Evolutionary conservation across 2,329 filamentous ascomycete genomes (phyloP).

Genomic region (Fusarium devonianum): DNA sequence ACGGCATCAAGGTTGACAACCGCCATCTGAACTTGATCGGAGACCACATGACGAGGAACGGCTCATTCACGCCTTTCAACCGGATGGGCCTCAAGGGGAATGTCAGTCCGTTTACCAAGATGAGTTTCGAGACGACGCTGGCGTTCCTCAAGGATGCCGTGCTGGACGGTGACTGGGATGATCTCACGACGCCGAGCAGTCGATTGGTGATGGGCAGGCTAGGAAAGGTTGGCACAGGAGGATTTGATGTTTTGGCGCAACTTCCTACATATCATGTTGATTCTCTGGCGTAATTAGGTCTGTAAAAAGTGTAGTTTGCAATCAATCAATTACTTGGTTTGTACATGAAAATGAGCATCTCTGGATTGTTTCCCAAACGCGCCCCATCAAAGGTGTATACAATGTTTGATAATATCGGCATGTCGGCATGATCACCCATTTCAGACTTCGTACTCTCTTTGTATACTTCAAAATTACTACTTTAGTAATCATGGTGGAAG

Average conservation of each 20-base stretch:
- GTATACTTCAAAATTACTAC: too few relatives aligned
- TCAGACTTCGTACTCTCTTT: too few relatives aligned
- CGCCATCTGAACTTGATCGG: slow-evolving; percentile 95
- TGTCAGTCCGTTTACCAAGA: slow-evolving; percentile 93
- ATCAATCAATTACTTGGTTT: slow-evolving; percentile 23
- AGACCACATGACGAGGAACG: slow-evolving; percentile 96
- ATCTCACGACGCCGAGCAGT: slow-evolving; percentile 83
- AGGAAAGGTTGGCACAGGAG: slow-evolving; percentile 85
- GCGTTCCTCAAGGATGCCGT: slow-evolving; percentile 93
- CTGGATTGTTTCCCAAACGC: not conserved
- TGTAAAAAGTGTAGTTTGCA: slow-evolving; percentile 32
- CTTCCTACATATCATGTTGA: slow-evolving; percentile 60
- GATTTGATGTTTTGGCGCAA: slow-evolving; percentile 83
- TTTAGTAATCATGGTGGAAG: too few relatives aligned
- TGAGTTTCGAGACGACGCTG: slow-evolving; percentile 98
- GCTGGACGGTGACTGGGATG: slow-evolving; percentile 88
- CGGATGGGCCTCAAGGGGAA: slow-evolving; percentile 86
- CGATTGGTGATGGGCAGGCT: slow-evolving; percentile 87
- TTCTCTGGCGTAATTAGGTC: slow-evolving; percentile 40
- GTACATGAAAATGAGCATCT: too few relatives aligned
- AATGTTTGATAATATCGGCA: too few relatives aligned
- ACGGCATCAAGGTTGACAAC: slow-evolving; percentile 91
- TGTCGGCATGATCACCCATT: too few relatives aligned
- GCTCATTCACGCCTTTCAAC: slow-evolving; percentile 90
- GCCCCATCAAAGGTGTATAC: rapidly evolving